A percentile compares a stretch with the other conserved stretches of the same genome.
Conservation (phyloP, 345 rosid species). For the Eucalyptus viminalis region DNA sequence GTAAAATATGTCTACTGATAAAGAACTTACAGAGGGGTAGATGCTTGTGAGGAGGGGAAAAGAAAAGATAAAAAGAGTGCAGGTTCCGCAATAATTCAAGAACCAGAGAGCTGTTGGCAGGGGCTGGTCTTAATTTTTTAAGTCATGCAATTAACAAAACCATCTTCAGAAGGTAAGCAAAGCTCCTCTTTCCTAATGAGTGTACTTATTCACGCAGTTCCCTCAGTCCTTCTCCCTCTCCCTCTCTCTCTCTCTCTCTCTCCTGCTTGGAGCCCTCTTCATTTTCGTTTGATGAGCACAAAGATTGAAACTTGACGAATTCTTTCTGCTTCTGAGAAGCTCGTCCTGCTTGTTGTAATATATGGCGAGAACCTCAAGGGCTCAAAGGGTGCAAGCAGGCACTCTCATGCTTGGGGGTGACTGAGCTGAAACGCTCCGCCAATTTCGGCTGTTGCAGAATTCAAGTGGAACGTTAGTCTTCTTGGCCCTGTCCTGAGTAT, state of each 20-base stretch:
- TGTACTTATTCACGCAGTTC: not conserved
- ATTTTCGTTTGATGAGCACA: not conserved
- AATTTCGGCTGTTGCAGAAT: constrained; percentile 31
- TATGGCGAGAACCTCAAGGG: not conserved
- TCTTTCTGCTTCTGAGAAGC: constrained; percentile 29
- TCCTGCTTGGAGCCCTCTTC: not conserved
- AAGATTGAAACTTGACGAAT: constrained; percentile 55
- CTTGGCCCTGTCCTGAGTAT: constrained; percentile 19
- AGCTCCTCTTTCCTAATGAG: not conserved
- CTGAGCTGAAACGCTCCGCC: constrained; percentile 17
- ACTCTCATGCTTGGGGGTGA: constrained; percentile 5
- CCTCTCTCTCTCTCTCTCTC: not conserved
- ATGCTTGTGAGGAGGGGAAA: not conserved
- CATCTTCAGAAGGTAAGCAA: constrained; percentile 33
- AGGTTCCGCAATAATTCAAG: not conserved
- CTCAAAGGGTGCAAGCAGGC: constrained; percentile 1
- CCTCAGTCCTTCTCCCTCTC: not conserved
- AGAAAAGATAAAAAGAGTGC: not conserved
- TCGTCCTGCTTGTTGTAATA: not conserved
- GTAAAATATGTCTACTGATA: not conserved
- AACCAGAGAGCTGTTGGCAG: not conserved
- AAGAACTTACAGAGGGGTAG: not conserved
- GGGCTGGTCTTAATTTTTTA: not conserved
- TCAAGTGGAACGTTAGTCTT: constrained; percentile 19
- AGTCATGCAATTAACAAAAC: not conserved